phyloP scores from a whole-genome alignment of 2,329 filamentous ascomycete species.

The Kalmusia sp. region DNA sequence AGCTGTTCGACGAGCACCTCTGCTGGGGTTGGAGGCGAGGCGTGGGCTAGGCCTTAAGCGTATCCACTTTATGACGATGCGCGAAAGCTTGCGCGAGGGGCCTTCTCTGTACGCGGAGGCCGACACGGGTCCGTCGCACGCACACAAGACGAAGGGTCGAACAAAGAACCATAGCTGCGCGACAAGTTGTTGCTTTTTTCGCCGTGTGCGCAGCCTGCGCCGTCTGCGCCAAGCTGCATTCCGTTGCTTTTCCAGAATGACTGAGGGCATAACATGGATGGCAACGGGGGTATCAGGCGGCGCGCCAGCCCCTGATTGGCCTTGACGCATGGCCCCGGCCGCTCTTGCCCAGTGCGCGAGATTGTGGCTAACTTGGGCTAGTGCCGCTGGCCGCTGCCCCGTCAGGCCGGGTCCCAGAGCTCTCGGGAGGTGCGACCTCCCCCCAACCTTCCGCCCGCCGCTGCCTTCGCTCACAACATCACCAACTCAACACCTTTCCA shows the following conservation, averaged over 20 bases:
- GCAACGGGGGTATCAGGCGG: background rate
- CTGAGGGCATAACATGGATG: background rate
- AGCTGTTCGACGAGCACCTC: background rate
- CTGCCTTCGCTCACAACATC: conserved; percentile 12
- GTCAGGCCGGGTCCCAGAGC: conserved; percentile 14
- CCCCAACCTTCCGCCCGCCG: conserved; percentile 7
- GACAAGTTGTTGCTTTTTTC: too few species aligned
- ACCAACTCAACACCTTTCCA: conserved; percentile 12
- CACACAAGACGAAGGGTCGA: too few species aligned
- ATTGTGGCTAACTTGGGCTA: conserved; percentile 2
- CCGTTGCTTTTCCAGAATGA: conserved; percentile 10
- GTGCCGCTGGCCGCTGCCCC: conserved; percentile 11
- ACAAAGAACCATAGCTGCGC: too few species aligned
- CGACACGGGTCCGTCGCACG: conserved; percentile 4
- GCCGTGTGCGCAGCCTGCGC: background rate
- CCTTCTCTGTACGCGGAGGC: background rate
- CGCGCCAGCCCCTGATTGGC: conserved; percentile 5
- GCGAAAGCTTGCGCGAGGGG: background rate
- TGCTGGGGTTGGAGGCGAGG: conserved; percentile 5
- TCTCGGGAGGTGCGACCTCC: conserved; percentile 15
- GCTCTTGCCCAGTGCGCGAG: conserved; percentile 16
- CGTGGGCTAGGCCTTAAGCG: background rate
- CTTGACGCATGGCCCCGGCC: conserved; percentile 3
- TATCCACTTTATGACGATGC: conserved; percentile 5
- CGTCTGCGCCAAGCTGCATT: conserved; percentile 8